Percentiles rank a stretch among this genome's conserved stretches.
phyloP scores from a whole-genome alignment of 139 green algal species.

The Desmodesmus armatus region DNA sequence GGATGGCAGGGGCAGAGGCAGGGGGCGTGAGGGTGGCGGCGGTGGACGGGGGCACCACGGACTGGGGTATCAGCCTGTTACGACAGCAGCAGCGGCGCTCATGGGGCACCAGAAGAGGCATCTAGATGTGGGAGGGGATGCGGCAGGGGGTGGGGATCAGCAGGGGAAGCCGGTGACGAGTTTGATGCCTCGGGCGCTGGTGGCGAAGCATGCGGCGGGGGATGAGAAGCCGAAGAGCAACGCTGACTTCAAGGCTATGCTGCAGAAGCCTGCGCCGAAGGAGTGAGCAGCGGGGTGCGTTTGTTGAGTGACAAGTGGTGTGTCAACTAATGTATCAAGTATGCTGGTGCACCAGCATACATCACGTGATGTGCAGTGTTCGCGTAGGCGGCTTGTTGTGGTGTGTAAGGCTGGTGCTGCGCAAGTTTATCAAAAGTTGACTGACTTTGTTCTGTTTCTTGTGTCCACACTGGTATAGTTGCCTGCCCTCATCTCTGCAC shows the following conservation, averaged over 20 bases:
- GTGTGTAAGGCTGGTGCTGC: background rate
- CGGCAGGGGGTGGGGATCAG: background rate
- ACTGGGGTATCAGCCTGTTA: background rate
- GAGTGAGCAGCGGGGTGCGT: background rate
- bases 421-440: background rate
- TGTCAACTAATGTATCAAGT: background rate
- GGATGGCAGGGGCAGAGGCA: background rate
- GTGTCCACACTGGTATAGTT: background rate
- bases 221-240: slow-evolving; percentile 66
- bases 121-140: background rate
- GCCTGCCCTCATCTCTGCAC: too few species aligned
- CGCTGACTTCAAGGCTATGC: slow-evolving; percentile 82
- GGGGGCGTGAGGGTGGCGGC: background rate
- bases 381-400: background rate
- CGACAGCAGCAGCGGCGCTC: background rate
- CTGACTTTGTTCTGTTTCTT: background rate
- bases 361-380: background rate
- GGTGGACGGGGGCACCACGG: background rate
- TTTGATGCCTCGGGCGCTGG: slow-evolving; percentile 10
- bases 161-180: background rate
- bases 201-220: background rate
- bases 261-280: slow-evolving; percentile 48
- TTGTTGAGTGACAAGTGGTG: background rate
- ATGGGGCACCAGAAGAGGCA: background rate
- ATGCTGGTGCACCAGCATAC: too few species aligned